Base-by-base conservation (phyloP, 2,329 filamentous ascomycete genomes). In the Diaporthe ilicicola region DNA sequence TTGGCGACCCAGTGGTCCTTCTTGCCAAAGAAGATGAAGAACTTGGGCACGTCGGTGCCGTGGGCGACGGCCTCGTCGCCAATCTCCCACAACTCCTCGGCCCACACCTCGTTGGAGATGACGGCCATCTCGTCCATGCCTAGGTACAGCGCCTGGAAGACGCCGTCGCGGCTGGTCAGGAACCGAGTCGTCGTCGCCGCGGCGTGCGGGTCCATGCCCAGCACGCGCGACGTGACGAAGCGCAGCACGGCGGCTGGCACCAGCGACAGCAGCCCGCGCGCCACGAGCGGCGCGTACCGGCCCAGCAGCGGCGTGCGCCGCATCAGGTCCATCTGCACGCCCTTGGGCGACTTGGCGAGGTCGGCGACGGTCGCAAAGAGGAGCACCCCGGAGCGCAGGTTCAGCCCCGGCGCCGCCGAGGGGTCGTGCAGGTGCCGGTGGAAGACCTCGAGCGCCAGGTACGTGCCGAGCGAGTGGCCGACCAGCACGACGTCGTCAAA, bases 291-390 rank as follows among this genome's bases (percentile, higher is more conserved):
- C 4, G 82, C 82, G 67, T 82, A 77, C 1, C 75, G 71, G 32
- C 84, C 81, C 2, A 89, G 76, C 3, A 84, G 71, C 1, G 85
- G 83, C 5, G 81, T 80, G 53, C 80, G 77, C 3, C 82, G 81
- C 6, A 89, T 76, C 4, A 83, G 74, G 46, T 81, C 80, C 48
- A 91, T 80, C 59, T 86, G 86, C 69, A 81, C 81, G 1, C 92
- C 93, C 34, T 84, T 89, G 0, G 87, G 84, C 1, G 90, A 93
- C 69, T 82, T 80, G 12, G 89, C 89, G 73, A 95, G 90, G 80
- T 94, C 88, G n/a, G 90, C 86, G 46, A 95, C 86, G 1, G 93
- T 94, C 1, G 93, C 92, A 78, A 94, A 94, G 22, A 95, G 84
- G 69, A 94, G 83, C 51, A 94, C 84, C 1, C 87, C 92, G 34